Percentiles rank a stretch among this genome's conserved stretches.
Evolutionary conservation across 768 basidiomycete species (phyloP).

Genomic region (Hericium coralloides): DNA sequence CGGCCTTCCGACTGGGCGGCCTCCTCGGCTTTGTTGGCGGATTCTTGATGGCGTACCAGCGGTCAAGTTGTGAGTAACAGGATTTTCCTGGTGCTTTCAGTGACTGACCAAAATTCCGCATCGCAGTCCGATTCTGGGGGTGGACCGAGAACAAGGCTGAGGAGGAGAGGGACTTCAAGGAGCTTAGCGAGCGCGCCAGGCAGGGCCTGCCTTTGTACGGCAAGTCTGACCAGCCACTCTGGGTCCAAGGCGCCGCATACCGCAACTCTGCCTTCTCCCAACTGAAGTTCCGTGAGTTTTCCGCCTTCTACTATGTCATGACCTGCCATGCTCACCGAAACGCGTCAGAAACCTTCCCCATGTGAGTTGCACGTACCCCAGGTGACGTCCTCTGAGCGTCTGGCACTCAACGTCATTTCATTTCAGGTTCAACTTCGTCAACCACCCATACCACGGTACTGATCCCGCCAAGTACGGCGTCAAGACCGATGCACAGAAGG

Average conservation of each 20-base stretch:
- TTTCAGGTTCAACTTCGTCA: constrained; percentile 87
- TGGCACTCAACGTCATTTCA: background rate
- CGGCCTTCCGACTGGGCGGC: constrained; percentile 47
- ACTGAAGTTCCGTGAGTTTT: constrained; percentile 81
- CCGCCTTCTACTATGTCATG: constrained; percentile 90
- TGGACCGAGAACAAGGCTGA: constrained; percentile 88
- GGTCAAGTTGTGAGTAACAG: constrained; percentile 64
- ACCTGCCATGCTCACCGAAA: constrained; percentile 20
- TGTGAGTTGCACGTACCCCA: constrained; percentile 35
- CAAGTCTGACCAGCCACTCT: constrained; percentile 67
- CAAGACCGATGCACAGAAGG: constrained; percentile 16
- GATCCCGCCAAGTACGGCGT: constrained; percentile 69
- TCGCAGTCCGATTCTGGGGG: constrained; percentile 85
- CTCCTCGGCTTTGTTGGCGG: constrained; percentile 83
- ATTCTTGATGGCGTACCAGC: constrained; percentile 89
- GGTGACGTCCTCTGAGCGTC: constrained; percentile 26
- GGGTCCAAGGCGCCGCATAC: constrained; percentile 82
- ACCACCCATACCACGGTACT: constrained; percentile 81
- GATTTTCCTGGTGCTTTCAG: constrained; percentile 6
- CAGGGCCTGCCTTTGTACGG: constrained; percentile 86
- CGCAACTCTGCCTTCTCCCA: constrained; percentile 91
- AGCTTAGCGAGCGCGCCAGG: constrained; percentile 64
- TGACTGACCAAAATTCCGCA: constrained; percentile 2
- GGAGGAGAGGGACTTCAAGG: constrained; percentile 64
- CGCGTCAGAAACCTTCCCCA: constrained; percentile 59